Conservation (phyloP, 257 asterid species). For the Solanum chiquidenum region DNA sequence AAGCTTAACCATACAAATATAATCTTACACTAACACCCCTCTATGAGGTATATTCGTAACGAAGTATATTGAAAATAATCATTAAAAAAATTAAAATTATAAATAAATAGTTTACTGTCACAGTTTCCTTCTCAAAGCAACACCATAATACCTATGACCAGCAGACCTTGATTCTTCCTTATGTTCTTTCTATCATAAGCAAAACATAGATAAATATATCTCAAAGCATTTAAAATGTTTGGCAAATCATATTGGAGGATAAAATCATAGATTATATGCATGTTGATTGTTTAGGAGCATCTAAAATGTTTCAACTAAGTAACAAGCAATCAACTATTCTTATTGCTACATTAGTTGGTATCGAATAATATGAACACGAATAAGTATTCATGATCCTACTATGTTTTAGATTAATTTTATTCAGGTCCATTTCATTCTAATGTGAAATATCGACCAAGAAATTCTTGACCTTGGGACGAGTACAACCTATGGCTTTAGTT, state of each 20-base stretch:
- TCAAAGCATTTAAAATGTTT: not conserved
- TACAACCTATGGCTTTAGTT: slow-evolving; percentile 27
- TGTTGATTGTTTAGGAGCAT: not conserved
- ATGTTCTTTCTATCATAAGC: not conserved
- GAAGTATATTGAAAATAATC: not conserved
- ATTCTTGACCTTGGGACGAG: slow-evolving; percentile 52
- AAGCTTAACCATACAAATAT: not conserved
- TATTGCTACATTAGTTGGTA: not conserved
- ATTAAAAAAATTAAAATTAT: not conserved
- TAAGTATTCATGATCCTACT: not conserved
- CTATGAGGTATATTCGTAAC: not conserved
- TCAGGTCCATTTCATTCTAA: slow-evolving; percentile 5
- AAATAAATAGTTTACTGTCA: not conserved
- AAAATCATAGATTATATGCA: not conserved
- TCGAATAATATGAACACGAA: not conserved
- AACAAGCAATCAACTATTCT: not conserved
- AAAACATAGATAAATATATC: not conserved
- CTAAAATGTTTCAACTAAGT: not conserved
- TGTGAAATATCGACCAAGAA: slow-evolving; percentile 33
- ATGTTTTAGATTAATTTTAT: not conserved
- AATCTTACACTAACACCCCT: not conserved
- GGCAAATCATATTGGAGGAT: not conserved
- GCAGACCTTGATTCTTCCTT: not conserved
- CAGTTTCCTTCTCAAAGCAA: not conserved
- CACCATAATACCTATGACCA: not conserved